Conservation (phyloP, 306 rosid species). For the Acmispon strigosus region DNA sequence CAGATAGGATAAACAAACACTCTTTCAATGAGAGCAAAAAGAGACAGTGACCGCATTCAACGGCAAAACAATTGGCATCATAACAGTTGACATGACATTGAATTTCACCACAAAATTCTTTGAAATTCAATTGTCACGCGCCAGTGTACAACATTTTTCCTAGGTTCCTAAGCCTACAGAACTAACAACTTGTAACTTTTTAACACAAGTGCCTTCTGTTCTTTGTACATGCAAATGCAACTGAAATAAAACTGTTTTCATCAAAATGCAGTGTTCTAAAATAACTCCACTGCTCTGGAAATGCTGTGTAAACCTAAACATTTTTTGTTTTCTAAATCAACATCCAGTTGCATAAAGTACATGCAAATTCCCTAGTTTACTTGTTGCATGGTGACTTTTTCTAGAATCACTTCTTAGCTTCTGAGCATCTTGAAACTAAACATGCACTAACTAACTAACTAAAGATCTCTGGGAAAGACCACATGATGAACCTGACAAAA, state of each 20-base stretch:
- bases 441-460: slow-evolving; percentile 24
- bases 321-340: not conserved
- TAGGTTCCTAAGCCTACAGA: slow-evolving; percentile 13
- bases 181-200: not conserved
- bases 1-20: not conserved
- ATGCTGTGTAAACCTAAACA: not conserved
- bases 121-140: not conserved
- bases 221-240: slow-evolving; percentile 15
- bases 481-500: slow-evolving; percentile 74
- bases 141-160: slow-evolving; percentile 11
- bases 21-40: not conserved
- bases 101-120: not conserved
- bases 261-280: not conserved
- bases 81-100: not conserved
- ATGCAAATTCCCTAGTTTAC: not conserved
- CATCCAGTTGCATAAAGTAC: not conserved
- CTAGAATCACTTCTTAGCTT: too few relatives aligned
- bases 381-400: too few relatives aligned
- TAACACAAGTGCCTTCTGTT: not conserved
- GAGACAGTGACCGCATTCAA: not conserved
- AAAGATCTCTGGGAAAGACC: slow-evolving; percentile 87
- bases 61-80: slow-evolving; percentile 6
- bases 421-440: too few relatives aligned
- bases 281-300: not conserved
- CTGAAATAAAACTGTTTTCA: not conserved